phyloP scores from a whole-genome alignment of 2,329 filamentous ascomycete genomes.

The Coniochaeta ligniaria region DNA sequence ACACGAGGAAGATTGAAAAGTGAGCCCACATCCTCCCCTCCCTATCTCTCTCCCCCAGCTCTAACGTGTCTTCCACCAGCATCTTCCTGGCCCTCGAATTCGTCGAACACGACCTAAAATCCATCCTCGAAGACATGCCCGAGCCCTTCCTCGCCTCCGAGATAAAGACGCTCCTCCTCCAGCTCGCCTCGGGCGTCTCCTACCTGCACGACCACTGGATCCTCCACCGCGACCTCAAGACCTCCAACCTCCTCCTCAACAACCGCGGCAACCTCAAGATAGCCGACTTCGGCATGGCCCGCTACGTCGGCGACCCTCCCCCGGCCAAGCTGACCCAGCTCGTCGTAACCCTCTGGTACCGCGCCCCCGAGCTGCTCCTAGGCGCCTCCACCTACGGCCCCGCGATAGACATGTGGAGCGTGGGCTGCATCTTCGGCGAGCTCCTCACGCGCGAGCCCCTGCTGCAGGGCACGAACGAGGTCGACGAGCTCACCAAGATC shows the following conservation, averaged over 20 bases:
- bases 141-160: conserved; percentile 91
- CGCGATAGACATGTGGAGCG: conserved; percentile 88
- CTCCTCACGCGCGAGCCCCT: conserved; percentile 76
- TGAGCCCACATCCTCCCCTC: conserved; percentile 17
- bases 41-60: neutral
- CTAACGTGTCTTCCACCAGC: conserved; percentile 33
- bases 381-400: conserved; percentile 68
- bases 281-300: conserved; percentile 96
- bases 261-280: conserved; percentile 93
- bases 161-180: conserved; percentile 80
- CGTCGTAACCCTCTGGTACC: conserved; percentile 97
- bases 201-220: conserved; percentile 90
- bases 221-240: conserved; percentile 88
- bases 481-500: conserved; percentile 80
- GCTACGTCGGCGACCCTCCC: conserved; percentile 74
- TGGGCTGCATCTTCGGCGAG: conserved; percentile 94
- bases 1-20: conserved; percentile 46
- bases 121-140: conserved; percentile 86
- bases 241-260: conserved; percentile 87
- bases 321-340: conserved; percentile 75
- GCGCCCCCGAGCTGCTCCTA: conserved; percentile 81
- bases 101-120: conserved; percentile 92
- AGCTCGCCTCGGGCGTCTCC: conserved; percentile 71
- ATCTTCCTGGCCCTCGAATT: conserved; percentile 97
- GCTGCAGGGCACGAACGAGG: conserved; percentile 85